A percentile compares a stretch with the other conserved stretches of the same genome.
phyloP scores from a whole-genome alignment of 2,329 filamentous ascomycete species.

The Colletotrichum cereale region DNA sequence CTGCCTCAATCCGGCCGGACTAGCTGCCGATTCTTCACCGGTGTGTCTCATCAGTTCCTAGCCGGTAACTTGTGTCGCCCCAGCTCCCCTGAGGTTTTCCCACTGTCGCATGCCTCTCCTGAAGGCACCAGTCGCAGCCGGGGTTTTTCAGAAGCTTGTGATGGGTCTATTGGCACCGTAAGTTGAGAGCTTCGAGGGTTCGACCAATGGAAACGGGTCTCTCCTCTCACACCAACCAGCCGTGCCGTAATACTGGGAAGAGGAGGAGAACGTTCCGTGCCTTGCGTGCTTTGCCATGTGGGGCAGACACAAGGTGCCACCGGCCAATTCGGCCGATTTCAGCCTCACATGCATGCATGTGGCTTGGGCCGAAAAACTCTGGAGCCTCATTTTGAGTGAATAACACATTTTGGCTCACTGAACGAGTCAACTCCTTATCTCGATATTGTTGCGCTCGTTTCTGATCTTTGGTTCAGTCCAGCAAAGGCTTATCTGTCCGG shows the following conservation, averaged over 20 bases:
- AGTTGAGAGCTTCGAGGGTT: neutral
- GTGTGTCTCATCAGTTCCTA: slow-evolving; percentile 25
- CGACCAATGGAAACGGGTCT: slow-evolving; percentile 4
- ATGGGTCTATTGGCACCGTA: neutral
- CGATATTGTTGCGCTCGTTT: neutral
- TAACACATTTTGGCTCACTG: neutral
- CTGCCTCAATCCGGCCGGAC: slow-evolving; percentile 19
- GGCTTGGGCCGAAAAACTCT: slow-evolving; percentile 33
- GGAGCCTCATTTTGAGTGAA: slow-evolving; percentile 17
- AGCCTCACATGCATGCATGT: slow-evolving; percentile 33
- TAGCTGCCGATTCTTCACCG: slow-evolving; percentile 33
- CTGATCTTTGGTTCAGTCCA: neutral
- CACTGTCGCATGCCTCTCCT: neutral
- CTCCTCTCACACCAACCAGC: neutral
- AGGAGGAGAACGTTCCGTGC: slow-evolving; percentile 12
- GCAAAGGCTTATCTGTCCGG: neutral
- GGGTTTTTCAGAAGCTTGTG: neutral
- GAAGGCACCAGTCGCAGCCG: neutral
- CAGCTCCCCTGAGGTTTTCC: neutral
- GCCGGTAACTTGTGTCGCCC: neutral
- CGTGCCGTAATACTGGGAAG: neutral
- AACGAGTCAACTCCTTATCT: neutral
- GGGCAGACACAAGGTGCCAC: slow-evolving; percentile 24
- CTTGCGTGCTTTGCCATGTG: slow-evolving; percentile 39
- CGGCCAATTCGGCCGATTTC: slow-evolving; percentile 17